Conservation (phyloP, 129 eudicot species). For the Dittrichia graveolens region DNA sequence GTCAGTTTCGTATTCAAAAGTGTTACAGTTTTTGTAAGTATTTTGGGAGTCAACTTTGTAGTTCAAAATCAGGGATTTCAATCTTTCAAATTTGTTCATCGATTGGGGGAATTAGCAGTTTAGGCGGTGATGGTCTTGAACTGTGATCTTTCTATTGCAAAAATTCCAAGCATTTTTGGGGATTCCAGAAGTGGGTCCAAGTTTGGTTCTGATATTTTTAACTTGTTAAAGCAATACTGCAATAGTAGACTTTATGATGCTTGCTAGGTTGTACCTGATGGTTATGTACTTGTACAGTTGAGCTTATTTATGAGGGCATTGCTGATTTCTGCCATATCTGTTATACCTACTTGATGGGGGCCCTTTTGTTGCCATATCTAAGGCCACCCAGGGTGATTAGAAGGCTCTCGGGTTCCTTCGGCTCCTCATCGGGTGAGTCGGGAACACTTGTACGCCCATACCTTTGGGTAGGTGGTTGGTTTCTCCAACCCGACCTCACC, state of each 20-base stretch:
- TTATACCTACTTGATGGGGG: constrained; percentile 6
- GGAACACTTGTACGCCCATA: too few species aligned
- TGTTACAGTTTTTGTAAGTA: too few species aligned
- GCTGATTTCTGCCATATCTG: not conserved
- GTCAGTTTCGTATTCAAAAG: too few species aligned
- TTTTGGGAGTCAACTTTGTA: not conserved
- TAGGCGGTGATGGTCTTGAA: not conserved
- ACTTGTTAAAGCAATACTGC: constrained; percentile 32
- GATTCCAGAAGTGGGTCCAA: constrained; percentile 26
- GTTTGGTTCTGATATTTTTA: constrained; percentile 24
- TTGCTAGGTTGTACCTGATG: constrained; percentile 8
- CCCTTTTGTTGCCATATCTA: constrained; percentile 12
- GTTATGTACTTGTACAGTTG: constrained; percentile 11
- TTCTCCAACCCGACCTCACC: too few species aligned
- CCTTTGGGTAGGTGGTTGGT: too few species aligned
- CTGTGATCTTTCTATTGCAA: not conserved
- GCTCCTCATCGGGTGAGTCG: too few species aligned
- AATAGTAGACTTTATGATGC: constrained; percentile 15
- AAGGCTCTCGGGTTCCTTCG: too few species aligned
- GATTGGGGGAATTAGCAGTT: not conserved
- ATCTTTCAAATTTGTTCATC: not conserved
- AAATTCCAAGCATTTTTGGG: constrained; percentile 7
- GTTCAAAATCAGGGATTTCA: constrained; percentile 26
- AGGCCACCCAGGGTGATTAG: too few species aligned
- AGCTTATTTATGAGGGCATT: constrained; percentile 24